Base-by-base conservation (phyloP, 2,329 filamentous ascomycete genomes). In the Fonsecaea monophora region DNA sequence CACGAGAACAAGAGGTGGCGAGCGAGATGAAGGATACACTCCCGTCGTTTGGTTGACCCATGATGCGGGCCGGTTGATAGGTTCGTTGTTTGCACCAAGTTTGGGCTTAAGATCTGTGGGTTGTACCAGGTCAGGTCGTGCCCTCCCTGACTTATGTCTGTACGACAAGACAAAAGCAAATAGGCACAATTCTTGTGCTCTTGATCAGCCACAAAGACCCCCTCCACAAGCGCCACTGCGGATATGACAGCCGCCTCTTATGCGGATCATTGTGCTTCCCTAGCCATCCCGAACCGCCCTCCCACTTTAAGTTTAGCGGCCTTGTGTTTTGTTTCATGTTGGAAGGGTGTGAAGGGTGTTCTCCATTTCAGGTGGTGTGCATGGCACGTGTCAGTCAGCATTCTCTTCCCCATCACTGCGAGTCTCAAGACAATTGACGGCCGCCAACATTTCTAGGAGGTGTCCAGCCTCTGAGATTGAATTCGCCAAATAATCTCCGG, bases 241-340 rank as follows among this genome's bases (percentile, higher is more conserved):
- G 59, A 61, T 48, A 61, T 61, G 59, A 40, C 34, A 37, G 45
- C 59, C 59, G 53, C 25, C 25, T 35, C 15, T 37, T 55, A 60
- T 45, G 32, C 21, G 18, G 30, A 55, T 37, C 30, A 55, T 37
- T 34, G 13, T 37, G 30, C 30, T n/a, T 30, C 53, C 25, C 12
- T 35, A 34, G 53, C 34, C 13, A 55, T 34, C 53, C 25, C n/a
- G 7, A 15, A n/a, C 9, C 40, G 38, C 40, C n/a, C 30, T 21
- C 25, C 2, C 25, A 37, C 53, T 54, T 54, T 34, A 37, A 21
- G 5, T 55, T 55, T 37, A 55, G 30, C 9, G 34, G 34, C 3
- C 35, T 13, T 55, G 30, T 54, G 5, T n/a, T 18, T 18, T 18
- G 40, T 45, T 45, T 45, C 40, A 45, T 7, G 40, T 18, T 45